These are phyloP conservation scores for Phytophthora foliorum DNA, from an alignment of 352 stramenopile genomes.

Conservation along the genomic window DNA sequence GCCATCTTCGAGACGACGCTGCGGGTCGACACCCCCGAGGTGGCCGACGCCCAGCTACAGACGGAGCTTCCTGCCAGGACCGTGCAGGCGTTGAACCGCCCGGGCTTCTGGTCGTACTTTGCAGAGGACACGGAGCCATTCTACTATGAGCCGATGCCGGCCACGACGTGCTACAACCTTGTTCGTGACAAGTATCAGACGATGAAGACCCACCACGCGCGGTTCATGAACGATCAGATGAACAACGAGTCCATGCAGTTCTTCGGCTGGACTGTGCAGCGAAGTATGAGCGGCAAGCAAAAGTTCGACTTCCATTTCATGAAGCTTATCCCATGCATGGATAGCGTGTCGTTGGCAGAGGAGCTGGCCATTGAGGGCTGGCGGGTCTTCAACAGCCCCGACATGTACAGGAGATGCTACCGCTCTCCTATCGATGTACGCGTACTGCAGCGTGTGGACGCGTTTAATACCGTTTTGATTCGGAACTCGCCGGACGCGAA, in stretches of 20 bases:
- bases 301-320: conserved; percentile 57
- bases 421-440: conserved; percentile 44
- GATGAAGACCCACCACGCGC: conserved; percentile 36
- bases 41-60: conserved; percentile 6
- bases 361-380: conserved; percentile 40
- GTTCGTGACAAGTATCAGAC: conserved; percentile 38
- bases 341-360: conserved; percentile 31
- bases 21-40: conserved; percentile 38
- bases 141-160: conserved; percentile 52
- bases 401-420: conserved; percentile 50
- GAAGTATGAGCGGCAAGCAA: conserved; percentile 32
- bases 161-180: conserved; percentile 29
- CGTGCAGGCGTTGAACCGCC: conserved; percentile 21
- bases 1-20: conserved; percentile 45
- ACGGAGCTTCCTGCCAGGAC: conserved; percentile 21
- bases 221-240: conserved; percentile 29
- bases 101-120: conserved; percentile 50
- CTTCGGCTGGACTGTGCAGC: conserved; percentile 57
- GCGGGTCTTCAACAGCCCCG: conserved; percentile 47
- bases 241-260: conserved; percentile 31
- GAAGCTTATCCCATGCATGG: conserved; percentile 36
- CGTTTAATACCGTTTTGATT: conserved; percentile 47
- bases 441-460: conserved; percentile 51
- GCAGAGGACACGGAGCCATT: conserved; percentile 50
- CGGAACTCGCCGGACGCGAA: conserved; percentile 50